Conservation (phyloP, 176 grass and related monocot genomes). For the Oryza punctata region DNA sequence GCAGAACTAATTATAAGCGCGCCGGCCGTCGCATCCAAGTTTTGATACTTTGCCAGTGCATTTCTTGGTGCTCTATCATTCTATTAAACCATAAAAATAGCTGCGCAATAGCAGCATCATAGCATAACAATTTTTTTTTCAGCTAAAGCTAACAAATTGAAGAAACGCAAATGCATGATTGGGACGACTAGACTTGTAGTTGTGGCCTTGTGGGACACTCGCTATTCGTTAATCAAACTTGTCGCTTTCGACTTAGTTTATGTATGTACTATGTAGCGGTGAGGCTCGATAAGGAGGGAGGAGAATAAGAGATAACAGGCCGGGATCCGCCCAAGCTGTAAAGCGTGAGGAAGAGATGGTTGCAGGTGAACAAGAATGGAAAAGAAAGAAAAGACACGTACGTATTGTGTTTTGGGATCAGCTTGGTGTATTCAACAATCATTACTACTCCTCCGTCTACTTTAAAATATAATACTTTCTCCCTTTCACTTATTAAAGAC, state of each 20-base stretch:
- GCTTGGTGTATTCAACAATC: constrained; percentile 10
- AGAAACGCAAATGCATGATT: background rate
- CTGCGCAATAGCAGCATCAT: background rate
- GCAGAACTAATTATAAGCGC: background rate
- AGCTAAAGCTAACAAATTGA: background rate
- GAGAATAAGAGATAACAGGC: background rate
- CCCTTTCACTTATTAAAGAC: no score
- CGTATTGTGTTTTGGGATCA: background rate
- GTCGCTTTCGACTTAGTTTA: background rate
- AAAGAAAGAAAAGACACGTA: constrained; percentile 1
- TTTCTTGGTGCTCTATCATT: background rate
- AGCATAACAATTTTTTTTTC: background rate
- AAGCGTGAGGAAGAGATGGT: constrained; percentile 6
- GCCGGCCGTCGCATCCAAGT: background rate
- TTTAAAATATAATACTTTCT: no score
- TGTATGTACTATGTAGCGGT: no score
- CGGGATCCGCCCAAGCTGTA: constrained; percentile 17
- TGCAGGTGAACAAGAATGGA: background rate
- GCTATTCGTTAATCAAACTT: background rate
- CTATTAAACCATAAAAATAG: background rate
- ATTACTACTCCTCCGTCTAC: background rate
- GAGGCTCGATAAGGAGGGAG: background rate
- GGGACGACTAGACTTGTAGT: background rate
- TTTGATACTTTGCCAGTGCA: background rate
- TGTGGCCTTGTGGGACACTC: background rate